A percentile compares a stretch with the other conserved stretches of the same genome.
Evolutionary conservation across 495 filamentous ascomycete genomes (phyloP).

Genomic region (Tetracladium marchalianum): DNA sequence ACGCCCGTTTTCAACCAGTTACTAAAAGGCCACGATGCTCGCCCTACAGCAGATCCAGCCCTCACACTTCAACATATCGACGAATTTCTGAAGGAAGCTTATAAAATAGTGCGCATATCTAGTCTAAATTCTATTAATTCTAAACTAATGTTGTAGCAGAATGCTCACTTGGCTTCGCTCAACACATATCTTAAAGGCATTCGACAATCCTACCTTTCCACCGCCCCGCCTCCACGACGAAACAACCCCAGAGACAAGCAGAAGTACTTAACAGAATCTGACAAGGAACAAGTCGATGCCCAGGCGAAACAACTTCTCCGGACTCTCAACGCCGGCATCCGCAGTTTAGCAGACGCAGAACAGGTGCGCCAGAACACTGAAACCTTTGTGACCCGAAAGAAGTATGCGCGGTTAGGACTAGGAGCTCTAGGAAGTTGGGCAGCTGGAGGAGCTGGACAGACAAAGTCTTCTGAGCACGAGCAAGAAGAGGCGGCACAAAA

Average conservation of each 20-base stretch:
- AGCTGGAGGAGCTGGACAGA: slow-evolving; percentile 34
- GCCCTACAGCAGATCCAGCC: slow-evolving; percentile 30
- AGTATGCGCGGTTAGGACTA: slow-evolving; percentile 46
- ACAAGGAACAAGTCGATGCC: slow-evolving; percentile 74
- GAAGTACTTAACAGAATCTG: slow-evolving; percentile 50
- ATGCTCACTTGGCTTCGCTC: slow-evolving; percentile 72
- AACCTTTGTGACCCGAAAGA: slow-evolving; percentile 52
- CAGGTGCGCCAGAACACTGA: slow-evolving; percentile 67
- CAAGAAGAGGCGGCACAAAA: slow-evolving; percentile 57
- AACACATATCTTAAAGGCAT: slow-evolving; percentile 68
- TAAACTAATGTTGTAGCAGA: slow-evolving; percentile 39
- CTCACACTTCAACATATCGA: slow-evolving; percentile 49
- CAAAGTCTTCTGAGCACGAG: slow-evolving; percentile 50
- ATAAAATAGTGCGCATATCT: slow-evolving; percentile 63
- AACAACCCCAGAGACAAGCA: slow-evolving; percentile 29
- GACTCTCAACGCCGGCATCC: slow-evolving; percentile 68
- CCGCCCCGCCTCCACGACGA: slow-evolving; percentile 41
- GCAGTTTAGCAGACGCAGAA: slow-evolving; percentile 70
- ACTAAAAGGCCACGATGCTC: slow-evolving; percentile 46
- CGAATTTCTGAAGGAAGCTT: slow-evolving; percentile 91
- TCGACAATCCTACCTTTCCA: slow-evolving; percentile 86
- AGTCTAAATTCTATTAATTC: not conserved
- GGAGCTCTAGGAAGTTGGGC: slow-evolving; percentile 66
- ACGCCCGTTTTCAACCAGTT: slow-evolving; percentile 62
- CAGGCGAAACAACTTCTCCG: slow-evolving; percentile 73